Base-by-base conservation (phyloP, 257 asterid species). In the Thymus quinquecostatus region DNA sequence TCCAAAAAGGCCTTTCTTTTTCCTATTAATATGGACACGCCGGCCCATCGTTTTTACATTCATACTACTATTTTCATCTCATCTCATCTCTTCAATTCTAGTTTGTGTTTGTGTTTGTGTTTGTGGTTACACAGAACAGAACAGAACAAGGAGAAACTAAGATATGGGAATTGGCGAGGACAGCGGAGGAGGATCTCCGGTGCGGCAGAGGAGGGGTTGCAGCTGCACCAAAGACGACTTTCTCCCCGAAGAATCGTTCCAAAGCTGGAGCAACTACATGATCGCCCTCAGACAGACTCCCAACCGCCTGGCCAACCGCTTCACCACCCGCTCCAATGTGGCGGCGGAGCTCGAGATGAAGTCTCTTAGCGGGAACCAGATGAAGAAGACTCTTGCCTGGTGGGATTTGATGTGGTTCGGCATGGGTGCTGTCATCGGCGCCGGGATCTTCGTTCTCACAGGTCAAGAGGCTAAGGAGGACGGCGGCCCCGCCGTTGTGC, bases 401-500 rank as follows among this genome's bases (percentile, higher is more conserved):
- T 92, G 96, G 96, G 98, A 92, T 67, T 70, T 92, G 8, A 86
- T 92, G 58, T 89, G 97, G 96, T 92, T 92, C 41, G 97, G 97
- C 0, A 85, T 92, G 95, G 97, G 97, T 1, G 95, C 96, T 2
- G 96, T 92, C 47, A 86, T 92, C 43, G 96, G 97, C 0, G 96
- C 97, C 28, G 97, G 97, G 0, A 89, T 91, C 41, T 91, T 91
- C 69, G 97, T 91, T 21, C 84, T 88, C 30, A 91, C 97, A 3
- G 96, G 96, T 1, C 78, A 66, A 5, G 97, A 85, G 82, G 96
- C 95, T 0, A 64, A 28, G 4, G 10, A 66, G 0, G 63, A 34
- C 2, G 95, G 92, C 1, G 97, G 97, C 10, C 95, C 97, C 0
- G 92, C 96, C 3, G 92, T 91, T 21, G 92, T 91, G n/a, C 75